phyloP scores from a whole-genome alignment of 139 green algal species.

The Eudorina sp. region DNA sequence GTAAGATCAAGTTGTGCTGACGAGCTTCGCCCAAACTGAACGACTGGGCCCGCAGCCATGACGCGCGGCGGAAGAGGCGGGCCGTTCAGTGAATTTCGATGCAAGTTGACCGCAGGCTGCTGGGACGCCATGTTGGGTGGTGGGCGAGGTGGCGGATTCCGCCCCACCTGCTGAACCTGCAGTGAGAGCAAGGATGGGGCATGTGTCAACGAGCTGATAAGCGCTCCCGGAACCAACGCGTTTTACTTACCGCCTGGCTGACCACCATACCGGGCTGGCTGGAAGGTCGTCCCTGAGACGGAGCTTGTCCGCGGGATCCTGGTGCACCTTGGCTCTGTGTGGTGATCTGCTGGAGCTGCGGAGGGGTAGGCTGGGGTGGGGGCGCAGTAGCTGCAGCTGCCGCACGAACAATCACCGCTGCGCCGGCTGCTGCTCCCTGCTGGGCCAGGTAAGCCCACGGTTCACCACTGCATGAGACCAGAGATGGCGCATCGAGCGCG shows the following conservation, averaged over 20 bases:
- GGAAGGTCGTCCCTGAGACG: not conserved
- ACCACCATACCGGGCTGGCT: not conserved
- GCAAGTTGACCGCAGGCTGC: not conserved
- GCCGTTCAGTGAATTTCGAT: not conserved
- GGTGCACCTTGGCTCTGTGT: not conserved
- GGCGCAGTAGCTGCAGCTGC: not conserved
- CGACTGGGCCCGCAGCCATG: not conserved
- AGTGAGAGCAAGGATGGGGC: not conserved
- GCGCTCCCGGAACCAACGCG: not conserved
- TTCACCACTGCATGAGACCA: not conserved
- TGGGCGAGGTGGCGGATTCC: not conserved
- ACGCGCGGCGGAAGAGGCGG: not conserved
- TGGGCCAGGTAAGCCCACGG: not conserved
- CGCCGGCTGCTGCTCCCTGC: not conserved
- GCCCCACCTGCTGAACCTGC: not conserved
- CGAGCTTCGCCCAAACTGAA: not conserved
- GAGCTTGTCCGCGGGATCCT: not conserved
- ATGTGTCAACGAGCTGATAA: not conserved
- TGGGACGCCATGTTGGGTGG: not conserved
- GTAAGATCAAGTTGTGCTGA: not conserved
- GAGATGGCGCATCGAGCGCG: not conserved
- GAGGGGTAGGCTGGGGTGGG: not conserved
- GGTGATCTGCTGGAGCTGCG: not conserved
- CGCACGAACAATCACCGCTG: not conserved
- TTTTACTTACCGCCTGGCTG: conserved; percentile 9